Conservation (phyloP, 1,284 basidiomycete species). For the Vanrija sp. region DNA sequence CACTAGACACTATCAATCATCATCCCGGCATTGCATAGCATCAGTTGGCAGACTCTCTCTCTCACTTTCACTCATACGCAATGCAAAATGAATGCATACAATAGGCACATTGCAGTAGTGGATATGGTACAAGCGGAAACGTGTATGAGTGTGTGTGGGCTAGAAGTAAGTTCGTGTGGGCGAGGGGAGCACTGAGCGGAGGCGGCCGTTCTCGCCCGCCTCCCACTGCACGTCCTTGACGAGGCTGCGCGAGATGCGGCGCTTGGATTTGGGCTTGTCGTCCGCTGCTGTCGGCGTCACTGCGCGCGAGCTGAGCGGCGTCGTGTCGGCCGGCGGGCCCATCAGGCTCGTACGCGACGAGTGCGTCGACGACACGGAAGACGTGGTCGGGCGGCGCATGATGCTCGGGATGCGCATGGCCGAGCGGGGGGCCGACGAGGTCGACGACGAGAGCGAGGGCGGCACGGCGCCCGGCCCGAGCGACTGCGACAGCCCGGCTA, state of each 20-base stretch:
- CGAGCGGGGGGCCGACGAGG: constrained; percentile 8
- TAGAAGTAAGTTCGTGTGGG: too few species aligned
- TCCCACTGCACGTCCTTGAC: constrained; percentile 43
- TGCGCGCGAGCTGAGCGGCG: neutral
- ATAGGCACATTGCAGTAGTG: neutral
- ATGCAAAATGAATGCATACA: constrained; percentile 7
- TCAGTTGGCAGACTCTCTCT: too few species aligned
- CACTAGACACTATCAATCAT: neutral
- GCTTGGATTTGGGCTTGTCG: constrained; percentile 24
- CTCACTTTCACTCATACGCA: neutral
- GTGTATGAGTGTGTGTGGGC: neutral
- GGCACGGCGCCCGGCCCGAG: neutral
- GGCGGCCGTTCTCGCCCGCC: constrained; percentile 35
- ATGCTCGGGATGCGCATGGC: neutral
- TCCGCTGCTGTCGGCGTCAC: constrained; percentile 1
- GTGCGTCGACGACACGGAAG: neutral
- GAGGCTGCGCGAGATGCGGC: constrained; percentile 36
- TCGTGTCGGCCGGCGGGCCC: neutral
- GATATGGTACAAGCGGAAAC: too few species aligned
- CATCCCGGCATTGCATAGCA: too few species aligned
- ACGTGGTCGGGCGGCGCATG: neutral
- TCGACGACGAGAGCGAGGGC: neutral
- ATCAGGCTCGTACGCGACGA: neutral
- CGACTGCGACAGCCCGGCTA: neutral
- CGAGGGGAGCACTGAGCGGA: constrained; percentile 20